Evolutionary conservation across 495 filamentous ascomycete genomes (phyloP).

Genomic region (Annulohypoxylon stygium): DNA sequence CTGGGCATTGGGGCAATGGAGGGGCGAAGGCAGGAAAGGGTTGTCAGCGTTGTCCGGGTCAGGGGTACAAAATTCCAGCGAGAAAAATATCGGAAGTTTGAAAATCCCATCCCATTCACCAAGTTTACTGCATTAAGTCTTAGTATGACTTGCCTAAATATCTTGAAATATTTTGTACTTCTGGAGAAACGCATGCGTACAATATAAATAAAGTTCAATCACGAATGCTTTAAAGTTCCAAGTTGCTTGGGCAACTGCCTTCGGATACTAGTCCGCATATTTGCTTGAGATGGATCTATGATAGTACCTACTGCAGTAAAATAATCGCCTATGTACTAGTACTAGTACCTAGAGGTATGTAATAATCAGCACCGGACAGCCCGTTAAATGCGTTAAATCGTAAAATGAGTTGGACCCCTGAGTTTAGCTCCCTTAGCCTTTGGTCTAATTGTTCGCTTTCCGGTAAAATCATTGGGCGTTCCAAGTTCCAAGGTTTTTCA

Average conservation of each 20-base stretch:
- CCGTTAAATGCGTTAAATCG: conserved; percentile 22
- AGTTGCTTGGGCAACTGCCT: neutral
- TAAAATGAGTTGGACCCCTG: conserved; percentile 27
- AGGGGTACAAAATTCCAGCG: conserved; percentile 42
- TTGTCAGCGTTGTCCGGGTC: conserved; percentile 1
- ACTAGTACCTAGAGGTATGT: neutral
- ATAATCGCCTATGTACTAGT: no score
- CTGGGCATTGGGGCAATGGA: conserved; percentile 46
- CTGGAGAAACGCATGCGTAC: neutral
- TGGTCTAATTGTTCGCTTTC: conserved; percentile 4
- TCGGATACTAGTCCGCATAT: neutral
- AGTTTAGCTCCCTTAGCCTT: neutral
- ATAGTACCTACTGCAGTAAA: no score
- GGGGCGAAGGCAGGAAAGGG: conserved; percentile 29
- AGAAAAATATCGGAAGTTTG: conserved; percentile 6
- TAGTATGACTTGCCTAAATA: neutral
- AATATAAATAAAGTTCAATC: neutral
- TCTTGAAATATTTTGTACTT: neutral
- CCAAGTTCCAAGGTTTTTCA: conserved; percentile 9
- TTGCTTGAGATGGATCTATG: no score
- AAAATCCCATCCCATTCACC: neutral
- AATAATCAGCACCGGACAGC: conserved; percentile 21
- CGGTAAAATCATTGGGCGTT: conserved; percentile 13
- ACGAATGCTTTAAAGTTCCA: neutral
- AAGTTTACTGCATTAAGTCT: no score